Evolutionary conservation across 78 protist species (phyloP), one percentile per base, ranked within the genome.

Genomic region (Paratrimastix pyriformis): DNA sequence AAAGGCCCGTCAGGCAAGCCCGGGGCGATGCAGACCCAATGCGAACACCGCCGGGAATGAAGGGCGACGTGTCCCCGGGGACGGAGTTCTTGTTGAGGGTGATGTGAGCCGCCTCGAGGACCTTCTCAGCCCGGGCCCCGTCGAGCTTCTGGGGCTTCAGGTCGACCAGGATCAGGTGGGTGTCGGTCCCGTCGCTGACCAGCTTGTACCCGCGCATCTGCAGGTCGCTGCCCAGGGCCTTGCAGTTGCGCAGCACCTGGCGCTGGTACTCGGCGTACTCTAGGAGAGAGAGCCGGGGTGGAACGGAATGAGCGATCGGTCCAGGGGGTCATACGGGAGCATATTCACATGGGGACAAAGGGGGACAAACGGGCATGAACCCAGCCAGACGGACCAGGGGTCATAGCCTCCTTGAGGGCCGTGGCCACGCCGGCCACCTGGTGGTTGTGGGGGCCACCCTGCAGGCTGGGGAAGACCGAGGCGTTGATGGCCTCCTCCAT

Each of bases 371-470:
- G n/a, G n/a, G n/a, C n/a, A n/a, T n/a, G n/a, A n/a, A n/a, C n/a
- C n/a, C n/a, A n/a, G n/a, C n/a, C n/a, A n/a, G n/a, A n/a, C n/a
- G n/a, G n/a, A n/a, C n/a, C n/a, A 2, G 70, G 73, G 9, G 83
- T 18, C 38, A 60, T 11, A 1, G 83, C 94, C 76, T 93, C 91
- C 40, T 82, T 80, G 52, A 97, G 81, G n/a, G 93, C 93, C 0
- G 86, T 86, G 0, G 96, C 91, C 38, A 95, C 46, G 52, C 92
- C 99, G 6, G 95, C 99, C 64, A 97, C 95, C 35, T 84, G 75
- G 83, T 97, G 76, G 79, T 93, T 86, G 91, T 97, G 99, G 48
- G 99, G 99, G 35, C 99, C 99, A 44, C 99, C 99, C 80, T 94
- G 99, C 45, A 82, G 84, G 21, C 80, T 65, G 0, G 95, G 95